These are phyloP conservation scores for Populus hybrid DNA, from an alignment of 441 rosid species.

Conservation along the genomic window DNA sequence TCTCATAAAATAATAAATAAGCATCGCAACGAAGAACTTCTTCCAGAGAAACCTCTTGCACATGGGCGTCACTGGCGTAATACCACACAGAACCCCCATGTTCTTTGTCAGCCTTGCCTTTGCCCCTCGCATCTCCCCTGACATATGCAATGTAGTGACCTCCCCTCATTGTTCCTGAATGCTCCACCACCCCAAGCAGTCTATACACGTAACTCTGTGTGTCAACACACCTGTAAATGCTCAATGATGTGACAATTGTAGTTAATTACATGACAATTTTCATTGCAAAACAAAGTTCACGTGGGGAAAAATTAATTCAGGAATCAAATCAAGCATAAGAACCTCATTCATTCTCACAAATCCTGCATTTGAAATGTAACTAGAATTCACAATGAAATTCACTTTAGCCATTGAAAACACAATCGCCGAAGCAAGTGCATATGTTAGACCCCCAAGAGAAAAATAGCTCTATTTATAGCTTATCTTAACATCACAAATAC, in stretches of 20 bases:
- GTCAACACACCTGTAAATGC: conserved; percentile 36
- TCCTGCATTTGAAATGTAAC: neutral
- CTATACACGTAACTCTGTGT: conserved; percentile 45
- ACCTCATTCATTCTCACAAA: neutral
- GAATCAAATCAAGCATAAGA: neutral
- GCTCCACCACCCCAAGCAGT: conserved; percentile 84
- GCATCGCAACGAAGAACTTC: conserved; percentile 85
- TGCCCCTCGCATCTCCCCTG: conserved; percentile 37
- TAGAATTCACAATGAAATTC: neutral
- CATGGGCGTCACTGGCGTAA: conserved; percentile 60
- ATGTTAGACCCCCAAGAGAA: neutral
- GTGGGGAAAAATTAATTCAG: neutral
- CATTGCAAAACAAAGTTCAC: neutral
- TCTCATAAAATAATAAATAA: conserved; percentile 84
- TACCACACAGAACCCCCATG: conserved; percentile 51
- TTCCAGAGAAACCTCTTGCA: conserved; percentile 64
- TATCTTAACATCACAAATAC: neutral
- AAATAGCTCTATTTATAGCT: neutral
- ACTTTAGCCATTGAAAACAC: neutral
- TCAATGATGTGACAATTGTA: neutral
- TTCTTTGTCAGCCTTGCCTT: conserved; percentile 28
- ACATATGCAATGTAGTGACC: conserved; percentile 78
- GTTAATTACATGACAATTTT: neutral
- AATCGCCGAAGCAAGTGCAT: neutral
- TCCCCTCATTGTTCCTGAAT: conserved; percentile 84